Evolutionary conservation across 169 alveolate species (phyloP), one percentile per base, ranked within the genome.

Genomic region (Cytauxzoon felis): DNA sequence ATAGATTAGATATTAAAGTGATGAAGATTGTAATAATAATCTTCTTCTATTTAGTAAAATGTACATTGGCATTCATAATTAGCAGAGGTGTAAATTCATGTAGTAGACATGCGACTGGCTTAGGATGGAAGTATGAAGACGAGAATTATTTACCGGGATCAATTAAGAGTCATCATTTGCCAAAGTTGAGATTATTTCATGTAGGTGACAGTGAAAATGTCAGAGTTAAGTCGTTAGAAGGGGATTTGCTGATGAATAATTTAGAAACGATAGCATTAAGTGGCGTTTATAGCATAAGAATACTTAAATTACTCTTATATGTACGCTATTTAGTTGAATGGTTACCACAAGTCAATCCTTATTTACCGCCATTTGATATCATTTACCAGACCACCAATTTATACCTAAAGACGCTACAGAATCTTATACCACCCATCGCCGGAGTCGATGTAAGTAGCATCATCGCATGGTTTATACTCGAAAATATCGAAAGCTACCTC

Each of bases 341-440:
- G 92, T 72, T 88, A 21, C 90, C 92, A 13, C 93, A 88, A 58
- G 82, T 80, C 30, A 88, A 88, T 50, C 93, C 93, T 13, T 87
- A 88, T 73, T 65, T 88, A 27, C 90, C 80, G 38, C 93, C 93
- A 19, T 88, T 82, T 65, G 63, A 62, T 34, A 56, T 58, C 78
- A 53, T 88, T 16, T 88, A 82, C 53, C 72, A 80, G 33, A 78
- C 80, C 24, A 87, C 93, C 23, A 71, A 87, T 68, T 49, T 59
- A n/a, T 88, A 87, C 69, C 69, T 82, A 38, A 75, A 81, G 58
- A 43, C 79, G 61, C 73, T 87, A 53, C 86, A 85, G 82, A 41
- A 51, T 52, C 30, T 53, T 19, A 34, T 73, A 11, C 91, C 91
- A 7, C 53, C 49, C 32, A 48, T 85, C 3, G 32, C 63, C 34